Base-by-base conservation (phyloP, 176 grass and related monocot genomes). In the Cenchrus americanus region DNA sequence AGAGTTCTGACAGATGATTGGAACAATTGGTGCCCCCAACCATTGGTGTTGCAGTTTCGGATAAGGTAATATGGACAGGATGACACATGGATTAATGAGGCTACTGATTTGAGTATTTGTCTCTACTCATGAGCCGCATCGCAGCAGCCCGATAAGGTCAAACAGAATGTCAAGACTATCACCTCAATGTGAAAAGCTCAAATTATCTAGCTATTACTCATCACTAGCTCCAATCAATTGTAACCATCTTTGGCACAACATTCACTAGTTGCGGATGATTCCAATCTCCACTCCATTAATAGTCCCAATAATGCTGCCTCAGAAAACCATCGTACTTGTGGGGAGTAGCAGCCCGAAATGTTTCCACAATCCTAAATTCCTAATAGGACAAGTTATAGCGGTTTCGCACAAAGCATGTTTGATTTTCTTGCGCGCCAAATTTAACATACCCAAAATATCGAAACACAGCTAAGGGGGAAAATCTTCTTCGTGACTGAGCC, bases 101-200 rank as follows among this genome's bases (percentile, higher is more conserved):
- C 14, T 66, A 74, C 44, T 18, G 14, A 48, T 74, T 82, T 68
- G 70, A 41, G 63, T 66, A 43, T 50, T 48, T 78, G 70, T 53
- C 14, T 69, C 54, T 34, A 76, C 71, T 87, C 14, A n/a, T n/a
- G n/a, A 4, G 42, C 24, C 12, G 19, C 0, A 14, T 26, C 59
- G 50, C 77, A 76, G 63, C 62, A 69, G 62, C 62, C 3, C 34
- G 42, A n/a, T 44, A 30, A 62, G 24, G 22, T 55, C 15, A 50
- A 65, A 21, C 67, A 78, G 58, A 64, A 40, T 10, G 26, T 66
- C 44, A 63, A 55, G 6, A 32, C 62, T 30, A 41, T 18, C n/a
- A 77, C 23, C 43, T 63, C 18, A 41, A 27, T 53, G 42, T 69
- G 44, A 76, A 62, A 76, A 63, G 32, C 32, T 73, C 48, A 26